Percentiles rank a stretch among this genome's conserved stretches.
Conservation (phyloP, 1,284 basidiomycete genomes). For the Trichosporon sp. region DNA sequence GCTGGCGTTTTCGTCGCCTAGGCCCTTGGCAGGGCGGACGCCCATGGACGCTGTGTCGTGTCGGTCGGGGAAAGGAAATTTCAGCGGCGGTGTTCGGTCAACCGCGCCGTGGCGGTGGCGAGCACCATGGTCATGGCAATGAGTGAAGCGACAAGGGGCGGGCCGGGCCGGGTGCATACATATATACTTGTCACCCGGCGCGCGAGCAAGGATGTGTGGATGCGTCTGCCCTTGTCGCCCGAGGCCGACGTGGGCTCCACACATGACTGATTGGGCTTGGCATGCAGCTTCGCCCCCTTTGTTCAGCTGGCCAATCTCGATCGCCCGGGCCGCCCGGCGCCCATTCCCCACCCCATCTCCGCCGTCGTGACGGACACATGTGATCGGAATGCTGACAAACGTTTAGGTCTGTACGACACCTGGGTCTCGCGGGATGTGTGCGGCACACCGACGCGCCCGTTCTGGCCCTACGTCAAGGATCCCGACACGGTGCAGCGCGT, state of each 20-base stretch:
- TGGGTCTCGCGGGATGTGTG: slow-evolving; percentile 60
- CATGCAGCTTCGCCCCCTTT: background rate
- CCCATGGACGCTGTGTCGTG: background rate
- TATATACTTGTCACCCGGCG: slow-evolving; percentile 8
- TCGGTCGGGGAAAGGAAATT: background rate
- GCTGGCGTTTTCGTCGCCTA: background rate
- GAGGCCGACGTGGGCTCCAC: slow-evolving; percentile 17
- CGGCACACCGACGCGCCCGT: slow-evolving; percentile 57
- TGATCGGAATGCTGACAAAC: slow-evolving; percentile 2
- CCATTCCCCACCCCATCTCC: background rate
- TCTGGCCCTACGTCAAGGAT: slow-evolving; percentile 64
- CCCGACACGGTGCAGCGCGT: slow-evolving; percentile 52
- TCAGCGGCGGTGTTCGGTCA: background rate
- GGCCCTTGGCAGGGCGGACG: background rate
- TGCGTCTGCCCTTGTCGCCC: slow-evolving; percentile 1
- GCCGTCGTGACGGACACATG: background rate
- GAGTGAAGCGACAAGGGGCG: background rate
- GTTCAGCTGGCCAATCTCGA: background rate
- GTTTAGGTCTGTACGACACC: slow-evolving; percentile 57
- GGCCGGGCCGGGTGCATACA: background rate
- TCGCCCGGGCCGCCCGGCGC: background rate
- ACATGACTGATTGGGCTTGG: background rate
- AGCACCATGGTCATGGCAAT: slow-evolving; percentile 8
- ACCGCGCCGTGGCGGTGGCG: background rate
- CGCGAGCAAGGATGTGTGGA: background rate